phyloP scores from a whole-genome alignment of 2,329 filamentous ascomycete species.

The Phoma herbarum region DNA sequence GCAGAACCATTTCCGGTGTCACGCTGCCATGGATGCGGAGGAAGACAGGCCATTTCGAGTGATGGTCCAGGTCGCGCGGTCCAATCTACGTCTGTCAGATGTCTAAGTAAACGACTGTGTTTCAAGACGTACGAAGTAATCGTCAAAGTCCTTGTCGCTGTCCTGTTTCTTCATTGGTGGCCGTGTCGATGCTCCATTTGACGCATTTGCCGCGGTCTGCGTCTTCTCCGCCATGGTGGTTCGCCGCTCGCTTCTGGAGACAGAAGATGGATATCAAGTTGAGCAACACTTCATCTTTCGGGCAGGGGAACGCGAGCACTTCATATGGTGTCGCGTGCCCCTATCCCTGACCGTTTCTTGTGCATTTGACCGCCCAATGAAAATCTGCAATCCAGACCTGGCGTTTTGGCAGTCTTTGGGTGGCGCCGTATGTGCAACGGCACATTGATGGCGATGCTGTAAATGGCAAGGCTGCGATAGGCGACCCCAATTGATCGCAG shows the following conservation, averaged over 20 bases:
- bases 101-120: neutral
- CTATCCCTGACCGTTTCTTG: slow-evolving; percentile 12
- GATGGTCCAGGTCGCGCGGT: slow-evolving; percentile 73
- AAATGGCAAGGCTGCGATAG: slow-evolving; percentile 22
- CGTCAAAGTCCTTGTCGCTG: slow-evolving; percentile 57
- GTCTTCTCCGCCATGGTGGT: slow-evolving; percentile 27
- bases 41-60: slow-evolving; percentile 80
- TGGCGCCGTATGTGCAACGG: slow-evolving; percentile 23
- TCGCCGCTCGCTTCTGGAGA: neutral
- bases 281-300: neutral
- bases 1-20: slow-evolving; percentile 75
- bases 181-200: slow-evolving; percentile 14
- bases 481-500: slow-evolving; percentile 22
- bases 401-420: slow-evolving; percentile 22
- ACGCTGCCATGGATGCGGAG: slow-evolving; percentile 78
- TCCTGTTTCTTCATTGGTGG: slow-evolving; percentile 33
- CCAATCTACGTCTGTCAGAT: slow-evolving; percentile 51
- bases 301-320: slow-evolving; percentile 1
- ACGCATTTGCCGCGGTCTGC: slow-evolving; percentile 25
- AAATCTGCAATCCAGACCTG: slow-evolving; percentile 17
- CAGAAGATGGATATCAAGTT: neutral
- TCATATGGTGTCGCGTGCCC: slow-evolving; percentile 22
- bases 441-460: slow-evolving; percentile 20
- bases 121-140: slow-evolving; percentile 63
- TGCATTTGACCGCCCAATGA: slow-evolving; percentile 8